phyloP scores from a whole-genome alignment of 2,329 filamentous ascomycete genomes.

The Phialophora macrospora region DNA sequence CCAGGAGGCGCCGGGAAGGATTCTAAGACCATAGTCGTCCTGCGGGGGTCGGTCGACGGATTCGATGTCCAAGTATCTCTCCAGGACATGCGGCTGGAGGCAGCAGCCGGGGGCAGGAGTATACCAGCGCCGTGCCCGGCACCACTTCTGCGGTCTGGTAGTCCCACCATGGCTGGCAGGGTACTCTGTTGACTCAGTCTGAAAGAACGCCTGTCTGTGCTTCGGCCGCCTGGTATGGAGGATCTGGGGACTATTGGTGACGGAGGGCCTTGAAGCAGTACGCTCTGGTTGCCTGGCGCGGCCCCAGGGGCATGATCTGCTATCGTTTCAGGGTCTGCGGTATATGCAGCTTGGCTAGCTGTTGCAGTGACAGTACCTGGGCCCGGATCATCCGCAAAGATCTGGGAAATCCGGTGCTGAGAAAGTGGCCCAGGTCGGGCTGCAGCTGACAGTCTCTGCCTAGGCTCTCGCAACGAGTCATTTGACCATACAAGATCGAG shows the following conservation, averaged over 20 bases:
- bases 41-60: conserved; percentile 45
- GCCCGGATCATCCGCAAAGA: background rate
- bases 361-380: background rate
- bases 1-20: conserved; percentile 32
- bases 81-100: conserved; percentile 47
- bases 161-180: conserved; percentile 35
- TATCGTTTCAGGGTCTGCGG: background rate
- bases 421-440: conserved; percentile 36
- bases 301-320: background rate
- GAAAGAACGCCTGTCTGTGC: conserved; percentile 29
- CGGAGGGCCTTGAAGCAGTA: background rate
- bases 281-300: background rate
- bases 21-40: conserved; percentile 45
- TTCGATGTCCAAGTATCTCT: conserved; percentile 46
- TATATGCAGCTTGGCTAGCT: background rate
- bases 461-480: conserved; percentile 25
- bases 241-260: background rate
- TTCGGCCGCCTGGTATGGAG: conserved; percentile 2
- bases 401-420: conserved; percentile 33
- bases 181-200: conserved; percentile 31
- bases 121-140: conserved; percentile 51
- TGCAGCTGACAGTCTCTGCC: conserved; percentile 19
- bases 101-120: conserved; percentile 45
- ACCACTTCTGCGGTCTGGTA: conserved; percentile 49
- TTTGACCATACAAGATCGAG: conserved; percentile 31